These are phyloP conservation scores for Plasmodium sp. DNA, from an alignment of 169 alveolate genomes.

Conservation along the genomic window DNA sequence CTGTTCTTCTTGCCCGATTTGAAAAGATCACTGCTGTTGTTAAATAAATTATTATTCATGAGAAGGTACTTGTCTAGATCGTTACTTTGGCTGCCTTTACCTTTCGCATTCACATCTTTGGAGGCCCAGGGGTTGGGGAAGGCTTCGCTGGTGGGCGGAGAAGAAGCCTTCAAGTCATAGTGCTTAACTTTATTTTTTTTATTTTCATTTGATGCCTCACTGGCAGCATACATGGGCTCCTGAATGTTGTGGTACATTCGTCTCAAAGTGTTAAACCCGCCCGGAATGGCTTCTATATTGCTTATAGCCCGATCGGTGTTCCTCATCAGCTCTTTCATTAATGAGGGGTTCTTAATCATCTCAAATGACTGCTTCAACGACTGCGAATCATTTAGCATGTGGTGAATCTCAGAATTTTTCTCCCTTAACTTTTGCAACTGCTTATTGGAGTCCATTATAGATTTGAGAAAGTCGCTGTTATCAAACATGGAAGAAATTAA, in stretches of 20 bases:
- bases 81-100: neutral
- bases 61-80: slow-evolving; percentile 11
- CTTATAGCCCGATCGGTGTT: slow-evolving; percentile 87
- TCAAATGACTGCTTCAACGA: slow-evolving; percentile 81
- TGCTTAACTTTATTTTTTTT: slow-evolving; percentile 30
- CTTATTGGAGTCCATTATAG: slow-evolving; percentile 70
- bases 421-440: slow-evolving; percentile 72
- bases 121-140: slow-evolving; percentile 75
- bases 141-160: slow-evolving; percentile 74
- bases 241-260: slow-evolving; percentile 85
- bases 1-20: neutral
- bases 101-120: slow-evolving; percentile 27
- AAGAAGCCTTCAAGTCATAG: slow-evolving; percentile 64
- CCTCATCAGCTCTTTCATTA: slow-evolving; percentile 85
- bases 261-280: slow-evolving; percentile 84
- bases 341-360: slow-evolving; percentile 84
- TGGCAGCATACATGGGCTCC: slow-evolving; percentile 79
- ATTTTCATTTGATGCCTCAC: slow-evolving; percentile 40
- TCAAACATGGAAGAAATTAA: slow-evolving; percentile 67
- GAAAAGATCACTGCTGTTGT: neutral
- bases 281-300: slow-evolving; percentile 87
- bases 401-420: slow-evolving; percentile 74
- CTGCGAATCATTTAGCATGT: slow-evolving; percentile 82
- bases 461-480: slow-evolving; percentile 67
- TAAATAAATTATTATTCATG: slow-evolving; percentile 14